Evolutionary conservation across 805 yeast genomes (phyloP).

Genomic region (Cyberlindnera misumaiensis): DNA sequence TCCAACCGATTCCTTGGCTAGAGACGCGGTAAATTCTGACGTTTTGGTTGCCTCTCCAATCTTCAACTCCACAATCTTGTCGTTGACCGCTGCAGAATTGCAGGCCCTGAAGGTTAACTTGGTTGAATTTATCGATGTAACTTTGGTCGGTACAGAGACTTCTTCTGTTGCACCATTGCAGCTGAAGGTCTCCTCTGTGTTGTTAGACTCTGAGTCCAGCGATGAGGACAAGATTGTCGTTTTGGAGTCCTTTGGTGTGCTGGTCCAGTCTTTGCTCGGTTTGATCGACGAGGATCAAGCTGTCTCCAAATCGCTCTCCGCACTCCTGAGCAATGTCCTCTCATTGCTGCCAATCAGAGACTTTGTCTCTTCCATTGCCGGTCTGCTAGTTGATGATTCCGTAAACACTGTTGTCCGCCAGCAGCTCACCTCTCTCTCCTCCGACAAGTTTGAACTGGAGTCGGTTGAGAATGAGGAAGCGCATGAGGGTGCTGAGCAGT

Average conservation of each 20-base stretch:
- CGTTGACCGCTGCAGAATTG: constrained; percentile 43
- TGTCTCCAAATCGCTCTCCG: constrained; percentile 1
- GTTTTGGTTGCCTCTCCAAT: constrained; percentile 46
- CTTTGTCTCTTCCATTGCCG: constrained; percentile 57
- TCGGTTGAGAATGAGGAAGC: constrained; percentile 43
- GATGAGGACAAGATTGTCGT: constrained; percentile 7
- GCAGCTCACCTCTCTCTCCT: constrained; percentile 56
- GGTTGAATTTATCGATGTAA: constrained; percentile 48
- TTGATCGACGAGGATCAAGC: constrained; percentile 22
- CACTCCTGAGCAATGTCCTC: constrained; percentile 52
- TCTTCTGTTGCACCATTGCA: constrained; percentile 42
- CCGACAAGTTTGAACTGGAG: constrained; percentile 65
- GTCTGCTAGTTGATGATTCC: constrained; percentile 25
- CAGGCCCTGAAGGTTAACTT: constrained; percentile 41
- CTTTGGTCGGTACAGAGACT: constrained; percentile 27
- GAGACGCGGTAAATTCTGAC: constrained; percentile 20
- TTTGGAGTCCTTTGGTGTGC: constrained; percentile 14
- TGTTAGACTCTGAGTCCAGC: constrained; percentile 33
- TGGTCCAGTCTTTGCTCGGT: constrained; percentile 16
- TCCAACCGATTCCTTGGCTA: constrained; percentile 28
- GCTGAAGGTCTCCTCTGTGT: constrained; percentile 44
- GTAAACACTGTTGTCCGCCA: constrained; percentile 45
- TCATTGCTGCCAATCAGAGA: constrained; percentile 68
- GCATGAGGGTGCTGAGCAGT: constrained; percentile 41
- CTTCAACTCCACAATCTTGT: constrained; percentile 54